Evolutionary conservation across 2,329 filamentous ascomycete genomes (phyloP).

Genomic region (Monilinia fructicola): DNA sequence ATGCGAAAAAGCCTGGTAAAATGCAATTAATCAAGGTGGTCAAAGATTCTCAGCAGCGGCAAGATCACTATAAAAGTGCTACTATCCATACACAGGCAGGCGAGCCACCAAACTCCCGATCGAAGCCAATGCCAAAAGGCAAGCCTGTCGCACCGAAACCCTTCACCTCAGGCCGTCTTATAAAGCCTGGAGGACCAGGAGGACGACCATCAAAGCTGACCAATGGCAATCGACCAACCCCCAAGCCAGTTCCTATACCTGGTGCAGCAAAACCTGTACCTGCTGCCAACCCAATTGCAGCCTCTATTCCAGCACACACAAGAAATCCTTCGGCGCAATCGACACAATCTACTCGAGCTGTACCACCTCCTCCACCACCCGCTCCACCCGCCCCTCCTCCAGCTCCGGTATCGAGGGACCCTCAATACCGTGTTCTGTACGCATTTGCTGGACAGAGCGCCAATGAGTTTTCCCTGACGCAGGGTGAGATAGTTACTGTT

Average conservation of each 20-base stretch:
- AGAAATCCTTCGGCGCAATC: conserved; percentile 46
- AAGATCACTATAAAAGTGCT: conserved; percentile 92
- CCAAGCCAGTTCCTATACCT: conserved; percentile 38
- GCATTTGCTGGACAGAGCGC: conserved; percentile 83
- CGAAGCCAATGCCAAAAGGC: conserved; percentile 79
- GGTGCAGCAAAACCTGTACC: conserved; percentile 6
- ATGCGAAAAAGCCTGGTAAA: conserved; percentile 97
- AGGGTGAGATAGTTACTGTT: conserved; percentile 81
- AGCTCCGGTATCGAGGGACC: conserved; percentile 62
- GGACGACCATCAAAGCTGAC: conserved; percentile 75
- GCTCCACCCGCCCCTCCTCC: conserved; percentile 67
- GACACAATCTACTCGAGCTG: conserved; percentile 48
- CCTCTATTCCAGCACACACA: conserved; percentile 52
- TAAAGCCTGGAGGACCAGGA: conserved; percentile 84
- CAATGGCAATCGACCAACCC: conserved; percentile 41
- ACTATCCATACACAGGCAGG: conserved; percentile 83
- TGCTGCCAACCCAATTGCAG: conserved; percentile 31
- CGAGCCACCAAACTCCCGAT: conserved; percentile 78
- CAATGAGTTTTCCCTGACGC: conserved; percentile 79
- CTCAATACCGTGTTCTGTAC: conserved; percentile 86
- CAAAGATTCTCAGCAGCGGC: conserved; percentile 75
- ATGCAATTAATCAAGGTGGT: conserved; percentile 83
- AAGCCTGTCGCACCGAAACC: conserved; percentile 85
- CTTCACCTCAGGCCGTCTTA: conserved; percentile 89
- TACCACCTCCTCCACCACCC: conserved; percentile 54